Conservation (phyloP, 2,329 filamentous ascomycete species). For the Hypomyces rosellus region DNA sequence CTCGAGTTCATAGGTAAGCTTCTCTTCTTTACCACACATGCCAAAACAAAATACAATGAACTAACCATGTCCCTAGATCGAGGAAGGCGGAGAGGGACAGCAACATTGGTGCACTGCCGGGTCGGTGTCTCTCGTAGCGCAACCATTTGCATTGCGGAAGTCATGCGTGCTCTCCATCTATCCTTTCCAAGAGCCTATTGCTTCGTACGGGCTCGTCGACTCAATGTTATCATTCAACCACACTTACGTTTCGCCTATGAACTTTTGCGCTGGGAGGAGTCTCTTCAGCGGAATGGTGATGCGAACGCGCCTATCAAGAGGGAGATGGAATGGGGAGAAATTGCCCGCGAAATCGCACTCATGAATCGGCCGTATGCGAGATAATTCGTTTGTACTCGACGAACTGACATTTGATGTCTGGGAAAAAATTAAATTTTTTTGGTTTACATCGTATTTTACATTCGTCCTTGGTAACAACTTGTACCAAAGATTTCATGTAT, state of each 20-base stretch:
- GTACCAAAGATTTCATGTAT: not conserved
- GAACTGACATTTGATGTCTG: no score
- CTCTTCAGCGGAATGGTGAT: constrained; percentile 51
- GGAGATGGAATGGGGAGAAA: constrained; percentile 86
- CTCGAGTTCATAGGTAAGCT: constrained; percentile 84
- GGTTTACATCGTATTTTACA: not conserved
- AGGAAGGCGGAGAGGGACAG: constrained; percentile 68
- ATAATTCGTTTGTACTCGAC: constrained; percentile 27
- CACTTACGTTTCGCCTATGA: constrained; percentile 94
- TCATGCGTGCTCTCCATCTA: constrained; percentile 75
- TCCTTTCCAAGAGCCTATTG: constrained; percentile 93
- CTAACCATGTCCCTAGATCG: constrained; percentile 52
- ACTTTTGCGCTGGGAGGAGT: constrained; percentile 91
- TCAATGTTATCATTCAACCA: constrained; percentile 98
- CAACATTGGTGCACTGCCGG: constrained; percentile 91
- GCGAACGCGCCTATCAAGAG: constrained; percentile 47
- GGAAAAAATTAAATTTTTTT: not conserved
- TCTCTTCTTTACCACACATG: not conserved
- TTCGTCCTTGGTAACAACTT: not conserved
- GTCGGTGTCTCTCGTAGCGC: constrained; percentile 93
- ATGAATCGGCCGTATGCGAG: constrained; percentile 94
- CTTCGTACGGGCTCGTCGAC: constrained; percentile 81
- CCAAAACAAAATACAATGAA: not conserved
- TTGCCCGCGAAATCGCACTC: constrained; percentile 82
- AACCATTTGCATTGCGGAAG: constrained; percentile 97